Conservation (phyloP, 805 yeast genomes). For the Maudiozyma pseudohumilis region DNA sequence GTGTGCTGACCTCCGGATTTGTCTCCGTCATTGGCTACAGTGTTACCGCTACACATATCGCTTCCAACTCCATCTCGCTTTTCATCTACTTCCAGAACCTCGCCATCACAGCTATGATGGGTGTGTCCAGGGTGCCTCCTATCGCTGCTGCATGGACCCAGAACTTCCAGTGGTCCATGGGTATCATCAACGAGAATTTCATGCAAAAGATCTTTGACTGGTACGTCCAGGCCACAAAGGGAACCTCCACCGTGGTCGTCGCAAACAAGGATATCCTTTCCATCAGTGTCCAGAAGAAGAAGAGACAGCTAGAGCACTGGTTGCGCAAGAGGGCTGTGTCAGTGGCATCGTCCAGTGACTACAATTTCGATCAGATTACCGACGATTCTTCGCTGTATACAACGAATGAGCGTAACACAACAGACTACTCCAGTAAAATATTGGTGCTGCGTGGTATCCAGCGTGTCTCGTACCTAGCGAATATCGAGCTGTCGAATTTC, state of each 20-base stretch:
- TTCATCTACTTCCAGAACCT: constrained; percentile 90
- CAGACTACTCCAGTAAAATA: constrained; percentile 52
- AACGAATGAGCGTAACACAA: constrained; percentile 55
- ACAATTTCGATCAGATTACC: constrained; percentile 41
- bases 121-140: constrained; percentile 85
- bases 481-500: constrained; percentile 75
- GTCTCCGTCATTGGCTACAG: constrained; percentile 83
- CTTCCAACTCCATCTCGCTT: constrained; percentile 88
- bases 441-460: constrained; percentile 83
- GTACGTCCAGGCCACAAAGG: constrained; percentile 95
- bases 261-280: constrained; percentile 56
- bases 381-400: constrained; percentile 48
- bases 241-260: constrained; percentile 67
- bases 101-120: constrained; percentile 92
- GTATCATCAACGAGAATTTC: constrained; percentile 65
- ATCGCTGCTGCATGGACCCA: constrained; percentile 98
- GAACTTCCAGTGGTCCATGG: constrained; percentile 94
- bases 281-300: constrained; percentile 70
- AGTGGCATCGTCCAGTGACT: constrained; percentile 26
- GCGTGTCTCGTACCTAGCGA: constrained; percentile 77
- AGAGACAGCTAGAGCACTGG: constrained; percentile 4
- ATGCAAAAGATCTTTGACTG: constrained; percentile 81
- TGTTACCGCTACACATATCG: constrained; percentile 90
- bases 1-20: constrained; percentile 78
- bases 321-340: constrained; percentile 31